Evolutionary conservation across 345 rosid species (phyloP).

Genomic region (Eucalyptus virginea): DNA sequence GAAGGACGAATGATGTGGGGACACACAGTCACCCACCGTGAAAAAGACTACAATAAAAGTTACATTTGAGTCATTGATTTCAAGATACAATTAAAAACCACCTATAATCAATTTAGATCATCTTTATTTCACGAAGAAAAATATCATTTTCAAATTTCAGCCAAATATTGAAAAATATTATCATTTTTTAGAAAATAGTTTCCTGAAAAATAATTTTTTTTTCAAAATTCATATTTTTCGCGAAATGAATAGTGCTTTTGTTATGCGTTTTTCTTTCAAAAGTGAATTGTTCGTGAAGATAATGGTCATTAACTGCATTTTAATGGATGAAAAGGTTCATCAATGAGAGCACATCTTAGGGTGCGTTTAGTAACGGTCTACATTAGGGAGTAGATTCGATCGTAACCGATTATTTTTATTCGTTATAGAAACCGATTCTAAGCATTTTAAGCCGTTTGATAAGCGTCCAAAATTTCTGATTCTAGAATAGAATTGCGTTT

Average conservation of each 20-base stretch:
- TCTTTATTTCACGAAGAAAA: too few relatives aligned
- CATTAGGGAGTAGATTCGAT: too few relatives aligned
- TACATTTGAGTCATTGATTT: background rate
- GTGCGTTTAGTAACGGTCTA: too few relatives aligned
- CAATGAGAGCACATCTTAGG: background rate
- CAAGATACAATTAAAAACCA: background rate
- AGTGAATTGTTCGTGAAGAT: background rate
- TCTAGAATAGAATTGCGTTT: too few relatives aligned
- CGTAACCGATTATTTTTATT: too few relatives aligned
- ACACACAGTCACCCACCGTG: background rate
- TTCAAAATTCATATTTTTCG: accelerated
- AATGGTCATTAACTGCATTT: background rate
- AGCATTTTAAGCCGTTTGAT: too few relatives aligned
- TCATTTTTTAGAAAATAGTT: accelerated
- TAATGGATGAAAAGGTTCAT: background rate
- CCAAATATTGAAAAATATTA: accelerated
- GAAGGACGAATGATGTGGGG: background rate
- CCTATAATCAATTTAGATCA: background rate
- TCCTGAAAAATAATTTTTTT: accelerated
- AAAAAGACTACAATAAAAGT: background rate
- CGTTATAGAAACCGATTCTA: too few relatives aligned
- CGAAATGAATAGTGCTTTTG: accelerated
- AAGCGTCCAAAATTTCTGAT: too few relatives aligned
- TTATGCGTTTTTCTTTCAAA: background rate
- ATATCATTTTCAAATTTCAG: too few relatives aligned